Percentiles rank a stretch among this genome's conserved stretches.
phyloP scores from a whole-genome alignment of 2,329 filamentous ascomycete genomes.

The Neonectria faginata region DNA sequence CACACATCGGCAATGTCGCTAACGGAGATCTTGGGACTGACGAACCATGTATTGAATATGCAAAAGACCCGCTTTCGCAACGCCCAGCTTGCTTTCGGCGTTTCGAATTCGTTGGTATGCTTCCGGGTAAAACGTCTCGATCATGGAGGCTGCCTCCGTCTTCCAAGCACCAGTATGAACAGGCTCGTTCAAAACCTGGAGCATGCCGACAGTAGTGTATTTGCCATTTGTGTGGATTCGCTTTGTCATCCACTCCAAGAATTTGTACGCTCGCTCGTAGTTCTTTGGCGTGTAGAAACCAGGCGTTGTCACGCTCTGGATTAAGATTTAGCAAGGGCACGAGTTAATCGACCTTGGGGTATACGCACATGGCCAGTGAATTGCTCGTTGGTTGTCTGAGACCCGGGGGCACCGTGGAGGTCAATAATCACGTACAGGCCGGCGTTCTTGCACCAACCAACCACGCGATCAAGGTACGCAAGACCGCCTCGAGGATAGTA shows the following conservation, averaged over 20 bases:
- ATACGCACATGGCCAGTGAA: conserved; percentile 41
- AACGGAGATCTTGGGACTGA: too few species aligned
- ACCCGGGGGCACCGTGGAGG: conserved; percentile 41
- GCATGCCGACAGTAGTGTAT: conserved; percentile 68
- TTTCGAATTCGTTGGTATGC: conserved; percentile 57
- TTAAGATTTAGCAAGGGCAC: too few species aligned
- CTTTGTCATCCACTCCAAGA: conserved; percentile 66
- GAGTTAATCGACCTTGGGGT: background rate
- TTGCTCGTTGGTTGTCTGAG: conserved; percentile 39
- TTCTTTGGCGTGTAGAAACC: conserved; percentile 69
- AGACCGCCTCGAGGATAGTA: conserved; percentile 42
- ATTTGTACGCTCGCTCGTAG: conserved; percentile 65
- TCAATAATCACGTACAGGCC: conserved; percentile 44
- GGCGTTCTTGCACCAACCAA: conserved; percentile 42
- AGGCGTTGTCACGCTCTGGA: conserved; percentile 39
- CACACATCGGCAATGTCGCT: too few species aligned
- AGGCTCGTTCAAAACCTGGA: conserved; percentile 71
- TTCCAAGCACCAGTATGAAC: conserved; percentile 50
- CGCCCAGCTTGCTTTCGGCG: conserved; percentile 58
- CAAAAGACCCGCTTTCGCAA: conserved; percentile 57
- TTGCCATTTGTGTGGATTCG: conserved; percentile 61
- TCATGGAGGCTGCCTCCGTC: conserved; percentile 42
- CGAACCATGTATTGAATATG: conserved; percentile 62
- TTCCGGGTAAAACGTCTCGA: conserved; percentile 42
- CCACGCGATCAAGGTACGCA: conserved; percentile 41